Percentiles rank a stretch among this genome's conserved stretches.
These are phyloP conservation scores for Fraxinus sp. DNA, from an alignment of 305 asterid species.

Conservation along the genomic window DNA sequence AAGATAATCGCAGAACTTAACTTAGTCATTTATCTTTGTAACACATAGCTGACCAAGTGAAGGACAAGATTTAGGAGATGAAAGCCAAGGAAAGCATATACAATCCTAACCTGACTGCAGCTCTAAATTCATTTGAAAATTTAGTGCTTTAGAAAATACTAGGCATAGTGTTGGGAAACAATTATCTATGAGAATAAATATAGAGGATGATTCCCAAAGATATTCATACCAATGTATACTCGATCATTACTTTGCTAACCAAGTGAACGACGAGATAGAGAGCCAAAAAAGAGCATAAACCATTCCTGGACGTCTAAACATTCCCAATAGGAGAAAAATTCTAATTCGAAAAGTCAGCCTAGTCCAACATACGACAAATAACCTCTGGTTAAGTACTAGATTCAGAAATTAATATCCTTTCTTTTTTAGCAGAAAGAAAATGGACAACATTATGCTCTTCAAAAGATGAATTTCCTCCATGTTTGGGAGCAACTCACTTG, in stretches of 20 bases:
- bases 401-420: neutral
- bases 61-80: neutral
- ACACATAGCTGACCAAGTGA: neutral
- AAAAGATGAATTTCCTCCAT: neutral
- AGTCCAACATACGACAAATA: neutral
- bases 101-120: neutral
- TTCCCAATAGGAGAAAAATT: neutral
- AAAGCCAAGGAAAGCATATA: neutral
- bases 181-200: neutral
- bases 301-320: neutral
- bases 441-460: neutral
- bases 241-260: neutral
- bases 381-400: neutral
- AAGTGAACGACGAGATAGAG: neutral
- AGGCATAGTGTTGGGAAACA: neutral
- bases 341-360: neutral
- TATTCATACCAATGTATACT: neutral
- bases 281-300: neutral
- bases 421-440: slow-evolving; percentile 5
- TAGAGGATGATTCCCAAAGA: neutral
- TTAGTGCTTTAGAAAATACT: neutral
- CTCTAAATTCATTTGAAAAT: neutral
- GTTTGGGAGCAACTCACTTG: slow-evolving; percentile 49
- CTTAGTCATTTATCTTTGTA: neutral
- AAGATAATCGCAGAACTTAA: neutral